Base-by-base conservation (phyloP, 805 yeast genomes). In the Pichia cephalocereana region DNA sequence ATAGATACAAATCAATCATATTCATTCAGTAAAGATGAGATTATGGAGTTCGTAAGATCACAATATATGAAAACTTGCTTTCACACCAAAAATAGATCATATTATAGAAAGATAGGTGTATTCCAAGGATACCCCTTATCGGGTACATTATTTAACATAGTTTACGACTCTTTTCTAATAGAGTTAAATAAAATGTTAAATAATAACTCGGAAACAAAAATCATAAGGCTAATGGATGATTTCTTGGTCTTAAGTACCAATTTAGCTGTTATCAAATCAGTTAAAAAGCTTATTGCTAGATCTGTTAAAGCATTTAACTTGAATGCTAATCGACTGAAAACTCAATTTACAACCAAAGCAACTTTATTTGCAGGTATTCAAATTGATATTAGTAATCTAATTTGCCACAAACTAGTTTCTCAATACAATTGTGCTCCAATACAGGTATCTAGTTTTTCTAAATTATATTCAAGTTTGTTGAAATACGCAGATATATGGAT, bases 91-190 rank as follows among this genome's bases (percentile, higher is more conserved):
- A 57, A 62, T 0, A 52, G 56, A 8, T 63, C 68, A 4, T 76
- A 70, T 57, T 58, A 61, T n/a, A 67, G 95, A 49, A 76, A 67
- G 40, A 62, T 67, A 10, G 98, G 98, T 0, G 71, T 91, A 0
- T 89, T 83, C 46, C 98, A 90, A 66, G 98, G 98, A 0, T 77
- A 87, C 8, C 80, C 82, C 1, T 62, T 89, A 5, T 91, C 96
- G 48, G 75, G 85, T 1, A 68, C 81, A 6, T 70, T 90, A 36
- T 88, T 95, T 53, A 86, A 88, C 53, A 53, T 88, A 1, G 75
- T 86, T 0, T 83, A 84, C 56, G 88, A 84, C 57, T 69, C 73
- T 2, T 59, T 90, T 31, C 72, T 84, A 11, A 69, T 70, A 30
- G 53, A 58, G 14, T 60, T 69, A 46, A 44, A 54, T 45, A 14